Evolutionary conservation across 331 rosid genomes (phyloP), one percentile per base, ranked within the genome.

Genomic region (Pyracantha coccinea): DNA sequence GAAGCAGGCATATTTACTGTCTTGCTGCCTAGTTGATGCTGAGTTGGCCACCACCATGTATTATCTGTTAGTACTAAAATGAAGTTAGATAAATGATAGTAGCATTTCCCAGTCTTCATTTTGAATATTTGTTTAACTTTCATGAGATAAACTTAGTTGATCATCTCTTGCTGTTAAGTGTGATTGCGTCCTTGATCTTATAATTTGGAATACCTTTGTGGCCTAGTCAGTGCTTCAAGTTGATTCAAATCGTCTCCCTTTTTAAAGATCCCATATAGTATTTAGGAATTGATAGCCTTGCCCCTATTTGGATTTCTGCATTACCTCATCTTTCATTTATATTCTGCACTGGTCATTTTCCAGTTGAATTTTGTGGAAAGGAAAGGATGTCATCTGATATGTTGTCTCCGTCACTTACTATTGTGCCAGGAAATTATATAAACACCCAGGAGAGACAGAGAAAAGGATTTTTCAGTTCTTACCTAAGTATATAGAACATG

Each of bases 391-490:
- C 35, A n/a, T 6, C 66, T 33, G 2, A 71, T 61, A 63, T 9
- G 41, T 20, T 53, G 29, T 31, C 72, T 58, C 75, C 62, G 32
- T 45, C 57, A 63, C 62, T 77, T 65, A 25, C 19, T 45, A 8
- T 65, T 66, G 33, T 83, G 64, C 35, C 95, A 94, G 99, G 82
- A 92, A 94, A 81, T 83, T 90, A 76, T 73, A 92, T 72, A 90
- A 89, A 83, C 81, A 79, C 79, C 91, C 91, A 27, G 96, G 94
- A 38, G 97, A 89, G 80, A 78, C 85, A 20, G 77, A 90, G 64
- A 75, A 73, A 54, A 87, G 87, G 74, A 85, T 94, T 80, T 86
- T 94, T 72, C 86, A 92, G 81, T 72, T 85, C 62, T 78, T 94
- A 60, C 87, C 97, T 5, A 87, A 83, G 78, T 82, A 87, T 76